Conservation (phyloP, 345 rosid genomes). For the Geranium brycei region DNA sequence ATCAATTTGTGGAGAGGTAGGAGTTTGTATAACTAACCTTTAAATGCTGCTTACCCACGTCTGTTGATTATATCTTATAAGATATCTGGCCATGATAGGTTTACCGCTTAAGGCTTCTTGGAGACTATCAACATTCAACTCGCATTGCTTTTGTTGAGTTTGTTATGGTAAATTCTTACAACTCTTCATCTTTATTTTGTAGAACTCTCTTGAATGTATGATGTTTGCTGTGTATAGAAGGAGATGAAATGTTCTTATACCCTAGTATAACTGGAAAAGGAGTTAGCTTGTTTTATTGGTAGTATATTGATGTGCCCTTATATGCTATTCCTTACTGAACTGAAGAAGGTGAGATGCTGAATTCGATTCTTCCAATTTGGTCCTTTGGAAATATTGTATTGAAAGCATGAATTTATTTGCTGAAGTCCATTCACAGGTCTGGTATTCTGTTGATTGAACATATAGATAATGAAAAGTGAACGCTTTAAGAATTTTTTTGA, state of each 20-base stretch:
- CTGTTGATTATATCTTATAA: conserved; percentile 3
- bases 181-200: background rate
- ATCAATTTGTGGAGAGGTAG: conserved; percentile 81
- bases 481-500: too few relatives aligned
- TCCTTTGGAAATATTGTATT: too few relatives aligned
- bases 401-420: too few relatives aligned
- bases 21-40: background rate
- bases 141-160: conserved; percentile 96
- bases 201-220: background rate
- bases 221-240: background rate
- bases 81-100: conserved; percentile 31
- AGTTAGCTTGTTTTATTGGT: too few relatives aligned
- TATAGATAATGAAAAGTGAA: too few relatives aligned
- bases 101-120: conserved; percentile 82
- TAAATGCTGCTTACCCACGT: background rate
- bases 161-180: conserved; percentile 36
- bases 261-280: background rate
- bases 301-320: too few relatives aligned
- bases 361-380: too few relatives aligned
- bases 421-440: too few relatives aligned
- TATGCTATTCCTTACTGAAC: too few relatives aligned
- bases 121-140: conserved; percentile 84
- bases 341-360: too few relatives aligned
- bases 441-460: too few relatives aligned
- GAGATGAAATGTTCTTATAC: too few relatives aligned